Evolutionary conservation across 192 early-diverging fungal genomes (phyloP), one percentile per base, ranked within the genome.

Genomic region (Rhizophagus sp.): DNA sequence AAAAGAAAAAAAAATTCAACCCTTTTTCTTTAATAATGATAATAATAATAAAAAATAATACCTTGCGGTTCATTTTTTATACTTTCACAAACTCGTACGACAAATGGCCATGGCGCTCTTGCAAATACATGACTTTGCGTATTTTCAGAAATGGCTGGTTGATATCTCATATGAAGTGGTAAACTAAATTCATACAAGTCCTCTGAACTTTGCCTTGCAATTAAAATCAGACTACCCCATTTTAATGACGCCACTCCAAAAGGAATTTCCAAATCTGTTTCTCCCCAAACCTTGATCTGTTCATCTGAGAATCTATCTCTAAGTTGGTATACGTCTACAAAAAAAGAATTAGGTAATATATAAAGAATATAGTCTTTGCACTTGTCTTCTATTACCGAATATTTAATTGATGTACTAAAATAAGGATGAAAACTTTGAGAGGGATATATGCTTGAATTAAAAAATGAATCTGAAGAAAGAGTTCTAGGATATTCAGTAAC

Each of bases 251-350:
- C 47, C 30, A n/a, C 22, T 3, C 68, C 68, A 47, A 70, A 30
- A n/a, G 68, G 68, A 70, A 0, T 47, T 70, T 70, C 68, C 22
- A 70, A n/a, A 70, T 70, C 36, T 11, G 36, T 70, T 70, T 70
- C 68, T 41, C 68, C 68, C 13, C 30, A 70, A 41, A 70, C 22
- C 41, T 70, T 22, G 22, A 70, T n/a, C 10, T 30, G 8, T 27
- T 41, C 36, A 70, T 70, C 22, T 10, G 33, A 22, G 15, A 41
- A 41, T 10, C 7, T 19, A 22, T 70, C 68, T 22, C 25, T 70
- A 41, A 70, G 22, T 70, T 70, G 68, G 22, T 44, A 70, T 19
- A n/a, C 10, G 24, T 70, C 68, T n/a, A 70, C 68, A 39, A 70
- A 41, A 70, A 70, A 70, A 70, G 68, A 41, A 70, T 70, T 70